Percentiles rank a stretch among this genome's conserved stretches.
Conservation (phyloP, 345 rosid genomes). For the thale cress (Arabidopsis thaliana) region DNA sequence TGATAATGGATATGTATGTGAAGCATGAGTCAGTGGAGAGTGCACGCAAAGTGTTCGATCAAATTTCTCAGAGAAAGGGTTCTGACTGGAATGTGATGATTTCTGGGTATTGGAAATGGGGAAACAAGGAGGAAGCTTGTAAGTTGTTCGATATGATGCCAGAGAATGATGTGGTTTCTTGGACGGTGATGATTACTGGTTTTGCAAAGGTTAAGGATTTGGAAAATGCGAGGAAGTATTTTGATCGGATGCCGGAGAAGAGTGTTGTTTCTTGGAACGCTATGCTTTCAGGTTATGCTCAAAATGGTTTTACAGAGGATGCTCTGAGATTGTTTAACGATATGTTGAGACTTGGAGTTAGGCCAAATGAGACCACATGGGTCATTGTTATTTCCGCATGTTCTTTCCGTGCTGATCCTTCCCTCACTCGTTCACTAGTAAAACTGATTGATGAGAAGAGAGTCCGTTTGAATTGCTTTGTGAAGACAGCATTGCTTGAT, state of each 20-base stretch:
- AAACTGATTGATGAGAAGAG: conserved; percentile 33
- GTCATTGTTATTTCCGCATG: conserved; percentile 53
- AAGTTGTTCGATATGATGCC: conserved; percentile 48
- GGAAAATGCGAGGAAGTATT: conserved; percentile 51
- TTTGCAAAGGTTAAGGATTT: conserved; percentile 48
- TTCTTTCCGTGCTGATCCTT: conserved; percentile 52
- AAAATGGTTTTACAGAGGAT: conserved; percentile 51
- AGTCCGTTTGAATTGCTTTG: conserved; percentile 46
- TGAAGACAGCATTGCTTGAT: conserved; percentile 57
- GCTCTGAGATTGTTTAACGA: conserved; percentile 54
- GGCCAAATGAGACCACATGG: conserved; percentile 59
- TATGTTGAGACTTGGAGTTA: conserved; percentile 51
- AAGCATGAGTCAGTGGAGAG: conserved; percentile 40
- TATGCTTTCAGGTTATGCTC: conserved; percentile 61
- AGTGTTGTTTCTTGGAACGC: conserved; percentile 62
- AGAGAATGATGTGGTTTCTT: conserved; percentile 48
- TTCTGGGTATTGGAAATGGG: conserved; percentile 55
- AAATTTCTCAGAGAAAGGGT: conserved; percentile 51
- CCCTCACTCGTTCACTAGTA: conserved; percentile 46
- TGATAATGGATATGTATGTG: conserved; percentile 45
- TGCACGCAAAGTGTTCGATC: conserved; percentile 64
- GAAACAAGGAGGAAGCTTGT: conserved; percentile 45
- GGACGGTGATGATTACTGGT: conserved; percentile 57
- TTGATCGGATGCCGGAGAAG: conserved; percentile 53
- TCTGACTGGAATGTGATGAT: conserved; percentile 63